Evolutionary conservation across 768 basidiomycete genomes (phyloP).

Genomic region (Artomyces pyxidatus): DNA sequence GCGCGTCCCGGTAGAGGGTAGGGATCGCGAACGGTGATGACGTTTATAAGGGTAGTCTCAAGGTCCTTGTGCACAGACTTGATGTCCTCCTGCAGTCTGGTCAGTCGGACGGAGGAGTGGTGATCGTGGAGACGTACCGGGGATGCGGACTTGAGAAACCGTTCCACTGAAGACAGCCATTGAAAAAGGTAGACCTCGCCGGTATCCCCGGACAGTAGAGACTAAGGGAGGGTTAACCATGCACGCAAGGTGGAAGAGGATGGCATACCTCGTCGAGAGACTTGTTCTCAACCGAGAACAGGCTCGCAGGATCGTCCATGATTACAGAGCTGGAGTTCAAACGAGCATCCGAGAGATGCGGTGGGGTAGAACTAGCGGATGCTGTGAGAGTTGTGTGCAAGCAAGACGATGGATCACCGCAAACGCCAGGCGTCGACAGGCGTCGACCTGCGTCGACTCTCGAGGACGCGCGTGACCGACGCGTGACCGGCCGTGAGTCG

Average conservation of each 20-base stretch:
- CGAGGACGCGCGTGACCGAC: too few relatives aligned
- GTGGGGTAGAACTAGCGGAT: background rate
- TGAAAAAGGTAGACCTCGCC: conserved; percentile 80
- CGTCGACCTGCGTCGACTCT: too few relatives aligned
- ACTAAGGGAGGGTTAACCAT: conserved; percentile 29
- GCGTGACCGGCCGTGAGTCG: too few relatives aligned
- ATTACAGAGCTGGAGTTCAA: too few relatives aligned
- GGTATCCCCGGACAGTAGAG: conserved; percentile 62
- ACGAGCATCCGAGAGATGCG: background rate
- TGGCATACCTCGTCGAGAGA: conserved; percentile 13
- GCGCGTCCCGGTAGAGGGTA: conserved; percentile 87
- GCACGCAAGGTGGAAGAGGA: background rate
- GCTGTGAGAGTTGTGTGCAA: too few relatives aligned
- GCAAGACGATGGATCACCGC: too few relatives aligned
- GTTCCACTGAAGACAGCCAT: conserved; percentile 68
- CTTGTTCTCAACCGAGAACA: conserved; percentile 12
- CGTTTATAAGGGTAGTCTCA: conserved; percentile 57
- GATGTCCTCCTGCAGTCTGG: conserved; percentile 45
- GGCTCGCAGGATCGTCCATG: conserved; percentile 7
- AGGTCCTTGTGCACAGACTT: conserved; percentile 56
- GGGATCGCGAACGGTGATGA: conserved; percentile 52
- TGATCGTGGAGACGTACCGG: conserved; percentile 36
- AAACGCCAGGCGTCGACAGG: too few relatives aligned
- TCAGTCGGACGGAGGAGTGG: background rate
- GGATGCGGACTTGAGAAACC: conserved; percentile 39